Base-by-base conservation (phyloP, 1,284 basidiomycete species). In the Ganoderma multipileum region DNA sequence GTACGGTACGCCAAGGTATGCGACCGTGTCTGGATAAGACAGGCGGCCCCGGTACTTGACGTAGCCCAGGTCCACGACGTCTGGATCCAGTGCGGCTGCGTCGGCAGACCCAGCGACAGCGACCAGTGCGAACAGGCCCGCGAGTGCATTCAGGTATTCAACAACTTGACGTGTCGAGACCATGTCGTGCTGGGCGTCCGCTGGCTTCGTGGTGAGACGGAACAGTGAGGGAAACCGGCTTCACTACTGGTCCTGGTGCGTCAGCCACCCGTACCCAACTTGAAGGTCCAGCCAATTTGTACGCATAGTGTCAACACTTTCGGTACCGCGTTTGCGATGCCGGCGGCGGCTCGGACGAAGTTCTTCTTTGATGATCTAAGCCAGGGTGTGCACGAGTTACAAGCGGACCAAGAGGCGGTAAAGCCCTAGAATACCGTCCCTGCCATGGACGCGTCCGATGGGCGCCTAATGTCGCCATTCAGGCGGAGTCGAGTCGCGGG, bases 11-110 rank as follows among this genome's bases (percentile, higher is more conserved):
- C 85, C 84, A 12, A 83, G 77, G 72, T 87, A 92, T 0, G 87
- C 87, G 9, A 88, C 85, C 4, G 86, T 83, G 69, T 87, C 84
- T 0, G 85, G 82, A 70, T 80, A 85, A 0, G 84, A 83, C 18
- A 80, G 78, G 71, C 87, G 88, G 2, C 88, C 89, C 0, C 81
- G 79, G 73, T 90, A 82, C 42, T 75, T 76, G 1, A 73, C 78
- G 52, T 79, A 80, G 11, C 78, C 78, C 1, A 77, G 65, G 66
- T 79, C 76, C 26, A 79, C 76, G n/a, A 79, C 60, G n/a, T n/a
- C n/a, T n/a, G n/a, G n/a, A 47, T 72, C 68, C 18, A 50, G 38
- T 4, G 65, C 63, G 8, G 54, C 52, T 42, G 16, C n/a, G 7
- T 50, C 9, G 16, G 3, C 18, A 44, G 61, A 26, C n/a, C 14